Evolutionary conservation across 805 yeast genomes (phyloP).

Genomic region (Cyberlindnera xylosilytica): DNA sequence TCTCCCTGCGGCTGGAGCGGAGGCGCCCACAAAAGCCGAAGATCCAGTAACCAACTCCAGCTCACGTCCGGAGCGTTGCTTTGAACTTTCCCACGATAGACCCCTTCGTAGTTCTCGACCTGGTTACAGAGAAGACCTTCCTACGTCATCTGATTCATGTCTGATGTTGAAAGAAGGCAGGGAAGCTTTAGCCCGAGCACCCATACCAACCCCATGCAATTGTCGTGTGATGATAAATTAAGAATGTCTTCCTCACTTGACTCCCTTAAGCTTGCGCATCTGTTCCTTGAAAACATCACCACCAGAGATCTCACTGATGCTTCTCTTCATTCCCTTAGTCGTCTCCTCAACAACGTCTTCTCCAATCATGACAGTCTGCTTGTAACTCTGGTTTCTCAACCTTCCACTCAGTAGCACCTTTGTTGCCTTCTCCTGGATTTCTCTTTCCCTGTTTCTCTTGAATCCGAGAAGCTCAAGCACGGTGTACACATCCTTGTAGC

Average conservation of each 20-base stretch:
- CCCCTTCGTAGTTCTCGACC: too few relatives aligned
- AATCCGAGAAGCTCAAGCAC: conserved; percentile 70
- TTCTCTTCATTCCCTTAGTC: conserved; percentile 19
- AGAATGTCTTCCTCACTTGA: not conserved
- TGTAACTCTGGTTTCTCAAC: conserved; percentile 68
- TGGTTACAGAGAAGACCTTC: too few relatives aligned
- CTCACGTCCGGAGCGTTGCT: too few relatives aligned
- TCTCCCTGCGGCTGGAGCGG: too few relatives aligned
- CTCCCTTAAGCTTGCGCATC: conserved; percentile 21
- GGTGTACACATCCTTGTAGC: conserved; percentile 64
- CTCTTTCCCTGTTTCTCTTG: conserved; percentile 51
- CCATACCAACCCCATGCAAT: too few relatives aligned
- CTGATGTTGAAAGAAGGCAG: too few relatives aligned
- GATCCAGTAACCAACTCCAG: too few relatives aligned
- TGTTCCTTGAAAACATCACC: conserved; percentile 26
- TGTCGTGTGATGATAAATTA: too few relatives aligned
- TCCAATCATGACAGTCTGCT: conserved; percentile 67
- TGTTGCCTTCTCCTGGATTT: conserved; percentile 53
- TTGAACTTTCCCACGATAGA: too few relatives aligned
- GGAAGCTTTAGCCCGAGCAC: too few relatives aligned
- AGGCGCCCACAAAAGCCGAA: too few relatives aligned
- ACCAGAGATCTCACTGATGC: conserved; percentile 17
- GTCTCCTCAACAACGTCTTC: conserved; percentile 36
- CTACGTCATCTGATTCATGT: too few relatives aligned
- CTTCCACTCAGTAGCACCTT: conserved; percentile 71